A percentile compares a stretch with the other conserved stretches of the same genome.
Conservation (phyloP, 148 eudicot species). For the Amaranthus palmeri region DNA sequence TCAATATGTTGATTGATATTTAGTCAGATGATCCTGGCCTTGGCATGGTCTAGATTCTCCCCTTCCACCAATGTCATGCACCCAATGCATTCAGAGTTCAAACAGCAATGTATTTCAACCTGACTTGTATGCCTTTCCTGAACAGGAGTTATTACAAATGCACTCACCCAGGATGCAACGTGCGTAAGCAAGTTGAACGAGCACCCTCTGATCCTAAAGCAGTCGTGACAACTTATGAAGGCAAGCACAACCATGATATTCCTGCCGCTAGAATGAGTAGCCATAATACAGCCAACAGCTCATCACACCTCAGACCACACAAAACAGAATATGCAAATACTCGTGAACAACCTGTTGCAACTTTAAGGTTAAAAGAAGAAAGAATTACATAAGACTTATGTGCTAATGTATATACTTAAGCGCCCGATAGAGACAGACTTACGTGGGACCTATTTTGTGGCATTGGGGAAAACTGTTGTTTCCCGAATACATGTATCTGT, state of each 20-base stretch:
- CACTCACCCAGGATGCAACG: conserved; percentile 72
- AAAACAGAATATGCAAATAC: conserved; percentile 31
- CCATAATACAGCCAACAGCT: conserved; percentile 47
- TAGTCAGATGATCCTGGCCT: too few relatives aligned
- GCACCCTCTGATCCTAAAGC: conserved; percentile 79
- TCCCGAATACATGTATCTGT: background rate
- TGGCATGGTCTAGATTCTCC: too few relatives aligned
- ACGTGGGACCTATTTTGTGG: too few relatives aligned
- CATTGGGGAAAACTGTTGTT: too few relatives aligned
- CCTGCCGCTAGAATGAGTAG: conserved; percentile 82
- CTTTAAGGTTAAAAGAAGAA: conserved; percentile 68
- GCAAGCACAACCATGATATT: conserved; percentile 76
- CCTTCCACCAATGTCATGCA: too few relatives aligned
- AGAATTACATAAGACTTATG: conserved; percentile 32
- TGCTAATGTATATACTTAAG: background rate
- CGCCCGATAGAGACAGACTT: too few relatives aligned
- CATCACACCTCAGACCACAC: conserved; percentile 39
- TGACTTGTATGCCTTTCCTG: conserved; percentile 13
- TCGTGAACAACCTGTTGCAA: conserved; percentile 46
- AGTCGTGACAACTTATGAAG: conserved; percentile 84
- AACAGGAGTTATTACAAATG: conserved; percentile 93
- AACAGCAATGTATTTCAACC: background rate
- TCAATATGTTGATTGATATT: too few relatives aligned
- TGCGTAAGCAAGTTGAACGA: conserved; percentile 84
- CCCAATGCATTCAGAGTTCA: too few relatives aligned